phyloP scores from a whole-genome alignment of 106 monocot genomes.

The Narthecium ossifragum region DNA sequence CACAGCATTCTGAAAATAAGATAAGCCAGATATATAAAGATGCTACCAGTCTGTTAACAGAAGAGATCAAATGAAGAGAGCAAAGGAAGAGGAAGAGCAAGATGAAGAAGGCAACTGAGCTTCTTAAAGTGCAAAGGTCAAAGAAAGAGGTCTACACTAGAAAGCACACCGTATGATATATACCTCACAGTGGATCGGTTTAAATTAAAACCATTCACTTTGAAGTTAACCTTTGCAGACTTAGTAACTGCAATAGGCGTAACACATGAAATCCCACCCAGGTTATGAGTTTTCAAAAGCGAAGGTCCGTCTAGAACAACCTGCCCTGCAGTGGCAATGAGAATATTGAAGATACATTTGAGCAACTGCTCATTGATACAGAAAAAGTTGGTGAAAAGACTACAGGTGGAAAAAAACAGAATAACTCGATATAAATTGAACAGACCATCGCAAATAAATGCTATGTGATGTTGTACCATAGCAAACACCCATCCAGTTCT shows the following conservation, averaged over 20 bases:
- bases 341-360: no score
- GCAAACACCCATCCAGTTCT: conserved; percentile 68
- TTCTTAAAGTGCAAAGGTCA: not conserved
- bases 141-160: not conserved
- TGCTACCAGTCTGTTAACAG: no score
- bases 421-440: conserved; percentile 3
- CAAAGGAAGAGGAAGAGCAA: no score
- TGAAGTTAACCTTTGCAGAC: conserved; percentile 54
- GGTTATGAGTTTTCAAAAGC: conserved; percentile 18
- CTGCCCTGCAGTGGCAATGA: conserved; percentile 34
- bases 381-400: no score
- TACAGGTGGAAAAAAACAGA: not conserved
- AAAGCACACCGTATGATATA: not conserved
- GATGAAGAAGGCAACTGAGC: not conserved
- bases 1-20: conserved; percentile 54
- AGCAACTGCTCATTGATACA: no score
- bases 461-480: conserved; percentile 47
- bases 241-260: conserved; percentile 59
- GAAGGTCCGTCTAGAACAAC: conserved; percentile 41
- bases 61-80: no score
- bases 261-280: conserved; percentile 37
- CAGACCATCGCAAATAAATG: conserved; percentile 70
- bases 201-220: conserved; percentile 52
- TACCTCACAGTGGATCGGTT: conserved; percentile 40
- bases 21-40: no score